phyloP scores from a whole-genome alignment of 2,329 filamentous ascomycete species.

The Fusarium solani-melongenae region DNA sequence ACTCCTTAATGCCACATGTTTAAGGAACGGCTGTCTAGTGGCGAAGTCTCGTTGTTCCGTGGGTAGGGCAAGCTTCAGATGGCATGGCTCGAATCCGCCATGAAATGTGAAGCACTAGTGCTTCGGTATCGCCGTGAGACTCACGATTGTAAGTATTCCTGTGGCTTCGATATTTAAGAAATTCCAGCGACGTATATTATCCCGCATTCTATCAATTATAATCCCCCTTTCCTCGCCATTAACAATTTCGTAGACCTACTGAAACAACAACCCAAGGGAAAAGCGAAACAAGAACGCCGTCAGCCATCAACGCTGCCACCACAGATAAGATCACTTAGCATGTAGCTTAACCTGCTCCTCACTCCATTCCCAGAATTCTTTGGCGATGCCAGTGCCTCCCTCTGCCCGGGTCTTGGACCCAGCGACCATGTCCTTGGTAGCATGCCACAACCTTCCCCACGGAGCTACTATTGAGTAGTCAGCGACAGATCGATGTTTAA shows the following conservation, averaged over 20 bases:
- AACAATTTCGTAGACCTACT: neutral
- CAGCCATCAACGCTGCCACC: neutral
- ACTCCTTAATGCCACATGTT: neutral
- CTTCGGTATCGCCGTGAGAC: neutral
- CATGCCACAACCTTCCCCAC: conserved; percentile 49
- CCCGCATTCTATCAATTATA: neutral
- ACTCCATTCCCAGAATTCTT: conserved; percentile 54
- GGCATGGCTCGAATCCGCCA: neutral
- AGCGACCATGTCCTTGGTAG: conserved; percentile 44
- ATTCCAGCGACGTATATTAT: neutral
- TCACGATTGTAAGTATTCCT: neutral
- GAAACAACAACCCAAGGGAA: neutral
- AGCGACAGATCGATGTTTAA: neutral
- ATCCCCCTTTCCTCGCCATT: neutral
- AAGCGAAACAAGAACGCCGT: neutral
- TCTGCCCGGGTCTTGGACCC: conserved; percentile 45
- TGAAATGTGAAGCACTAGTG: neutral
- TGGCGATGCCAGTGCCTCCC: conserved; percentile 48
- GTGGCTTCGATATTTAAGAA: neutral
- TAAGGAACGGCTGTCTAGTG: neutral
- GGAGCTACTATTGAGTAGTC: conserved; percentile 46
- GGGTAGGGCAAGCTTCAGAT: neutral
- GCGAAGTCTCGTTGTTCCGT: neutral
- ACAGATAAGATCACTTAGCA: neutral
- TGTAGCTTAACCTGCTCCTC: conserved; percentile 48